These are phyloP conservation scores for Diplodia sapinea DNA, from an alignment of 2,329 filamentous ascomycete genomes.

Conservation along the genomic window DNA sequence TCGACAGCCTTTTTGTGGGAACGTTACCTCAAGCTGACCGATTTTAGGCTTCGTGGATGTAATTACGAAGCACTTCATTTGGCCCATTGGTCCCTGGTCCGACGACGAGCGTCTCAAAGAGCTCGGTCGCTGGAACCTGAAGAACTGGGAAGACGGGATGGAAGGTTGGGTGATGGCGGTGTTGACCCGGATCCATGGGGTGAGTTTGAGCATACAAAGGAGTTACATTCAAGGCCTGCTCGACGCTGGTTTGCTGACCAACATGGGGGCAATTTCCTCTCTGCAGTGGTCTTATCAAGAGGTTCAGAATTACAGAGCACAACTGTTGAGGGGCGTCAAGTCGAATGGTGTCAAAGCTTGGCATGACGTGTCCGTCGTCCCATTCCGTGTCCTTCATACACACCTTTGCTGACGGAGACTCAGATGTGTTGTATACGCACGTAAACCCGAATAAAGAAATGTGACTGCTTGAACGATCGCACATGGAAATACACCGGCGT, in stretches of 20 bases:
- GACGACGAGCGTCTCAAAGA: slow-evolving; percentile 44
- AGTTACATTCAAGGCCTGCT: neutral
- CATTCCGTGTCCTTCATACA: neutral
- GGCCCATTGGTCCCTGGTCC: slow-evolving; percentile 46
- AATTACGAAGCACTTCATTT: slow-evolving; percentile 38
- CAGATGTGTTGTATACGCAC: slow-evolving; percentile 24
- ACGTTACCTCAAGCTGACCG: neutral
- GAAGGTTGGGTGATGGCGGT: slow-evolving; percentile 51
- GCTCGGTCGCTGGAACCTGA: slow-evolving; percentile 45
- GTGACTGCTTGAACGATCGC: neutral
- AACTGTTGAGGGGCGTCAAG: slow-evolving; percentile 11
- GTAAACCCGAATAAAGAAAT: slow-evolving; percentile 21
- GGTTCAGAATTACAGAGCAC: slow-evolving; percentile 24
- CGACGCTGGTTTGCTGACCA: slow-evolving; percentile 2
- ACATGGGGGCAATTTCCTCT: neutral
- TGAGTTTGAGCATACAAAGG: slow-evolving; percentile 31
- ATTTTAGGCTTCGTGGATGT: slow-evolving; percentile 41
- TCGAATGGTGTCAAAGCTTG: slow-evolving; percentile 11
- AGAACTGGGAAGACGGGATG: slow-evolving; percentile 50
- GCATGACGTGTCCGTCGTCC: slow-evolving; percentile 25
- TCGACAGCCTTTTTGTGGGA: too few relatives aligned
- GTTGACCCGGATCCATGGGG: slow-evolving; percentile 47
- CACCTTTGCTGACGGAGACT: neutral
- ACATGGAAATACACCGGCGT: neutral
- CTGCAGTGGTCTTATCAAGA: slow-evolving; percentile 30